Percentiles rank a stretch among this genome's conserved stretches.
Evolutionary conservation across 495 filamentous ascomycete species (phyloP).

Genomic region (Echria macrotheca): DNA sequence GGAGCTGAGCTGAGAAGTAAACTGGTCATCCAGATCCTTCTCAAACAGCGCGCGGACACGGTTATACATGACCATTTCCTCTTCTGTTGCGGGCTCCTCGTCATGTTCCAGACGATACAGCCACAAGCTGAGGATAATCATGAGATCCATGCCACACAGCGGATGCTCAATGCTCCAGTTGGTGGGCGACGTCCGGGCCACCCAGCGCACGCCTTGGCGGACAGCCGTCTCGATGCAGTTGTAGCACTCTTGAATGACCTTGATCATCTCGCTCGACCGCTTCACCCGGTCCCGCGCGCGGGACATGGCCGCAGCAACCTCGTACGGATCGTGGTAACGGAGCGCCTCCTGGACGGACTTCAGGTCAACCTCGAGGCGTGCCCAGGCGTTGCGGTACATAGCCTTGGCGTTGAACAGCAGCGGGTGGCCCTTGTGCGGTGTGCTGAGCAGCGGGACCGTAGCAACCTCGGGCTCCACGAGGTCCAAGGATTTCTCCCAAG

Average conservation of each 20-base stretch:
- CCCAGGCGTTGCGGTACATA: conserved; percentile 89
- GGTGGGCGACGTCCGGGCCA: conserved; percentile 89
- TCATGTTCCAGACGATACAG: conserved; percentile 98
- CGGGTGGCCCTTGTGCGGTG: conserved; percentile 95
- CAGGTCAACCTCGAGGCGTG: conserved; percentile 88
- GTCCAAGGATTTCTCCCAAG: conserved; percentile 94
- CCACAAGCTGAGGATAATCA: conserved; percentile 98
- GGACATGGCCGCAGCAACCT: conserved; percentile 95
- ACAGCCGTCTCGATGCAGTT: conserved; percentile 97
- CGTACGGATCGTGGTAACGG: conserved; percentile 93
- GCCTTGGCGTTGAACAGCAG: conserved; percentile 99
- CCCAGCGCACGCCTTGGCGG: conserved; percentile 92
- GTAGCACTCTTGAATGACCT: conserved; percentile 95
- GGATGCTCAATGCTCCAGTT: conserved; percentile 99
- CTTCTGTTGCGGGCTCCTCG: conserved; percentile 86
- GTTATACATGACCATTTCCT: conserved; percentile 91
- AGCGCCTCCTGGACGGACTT: conserved; percentile 94
- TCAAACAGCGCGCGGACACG: conserved; percentile 91
- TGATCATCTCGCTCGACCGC: conserved; percentile 95
- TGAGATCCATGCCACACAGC: conserved; percentile 91
- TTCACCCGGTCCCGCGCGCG: conserved; percentile 87
- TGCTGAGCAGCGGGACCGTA: conserved; percentile 82
- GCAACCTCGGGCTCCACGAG: conserved; percentile 90
- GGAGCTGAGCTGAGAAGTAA: conserved; percentile 70
- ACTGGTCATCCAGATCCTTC: conserved; percentile 73